phyloP scores from a whole-genome alignment of 2,329 filamentous ascomycete species.

The Colletotrichum chrysophilum region DNA sequence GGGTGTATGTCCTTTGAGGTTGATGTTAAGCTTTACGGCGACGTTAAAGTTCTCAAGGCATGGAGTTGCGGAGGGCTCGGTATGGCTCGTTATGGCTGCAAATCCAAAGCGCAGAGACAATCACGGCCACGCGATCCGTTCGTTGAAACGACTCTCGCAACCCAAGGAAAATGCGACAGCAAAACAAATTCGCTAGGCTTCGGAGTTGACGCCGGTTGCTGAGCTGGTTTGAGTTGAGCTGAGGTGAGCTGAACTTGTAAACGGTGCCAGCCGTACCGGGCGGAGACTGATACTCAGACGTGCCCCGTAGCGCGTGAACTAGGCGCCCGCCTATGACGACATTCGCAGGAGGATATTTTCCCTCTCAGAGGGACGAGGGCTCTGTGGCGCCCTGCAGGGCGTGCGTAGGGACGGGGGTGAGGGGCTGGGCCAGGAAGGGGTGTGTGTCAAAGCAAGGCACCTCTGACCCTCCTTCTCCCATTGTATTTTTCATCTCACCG shows the following conservation, averaged over 20 bases:
- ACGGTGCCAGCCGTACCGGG: not conserved
- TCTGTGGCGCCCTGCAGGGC: constrained; percentile 9
- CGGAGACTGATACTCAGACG: not conserved
- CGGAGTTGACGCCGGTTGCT: not conserved
- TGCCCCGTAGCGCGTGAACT: not conserved
- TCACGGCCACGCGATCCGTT: not conserved
- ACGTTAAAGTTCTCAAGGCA: not conserved
- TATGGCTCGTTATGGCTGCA: not conserved
- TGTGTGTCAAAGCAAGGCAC: not conserved
- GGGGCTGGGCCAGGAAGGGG: not conserved
- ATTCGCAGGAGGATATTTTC: constrained; percentile 6
- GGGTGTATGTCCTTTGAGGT: not conserved
- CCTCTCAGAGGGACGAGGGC: not conserved
- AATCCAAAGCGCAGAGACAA: not conserved
- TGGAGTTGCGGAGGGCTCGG: constrained; percentile 9
- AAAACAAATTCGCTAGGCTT: not conserved
- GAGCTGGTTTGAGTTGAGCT: not conserved
- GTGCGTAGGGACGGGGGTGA: not conserved
- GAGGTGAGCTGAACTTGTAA: not conserved
- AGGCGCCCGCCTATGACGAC: constrained; percentile 12
- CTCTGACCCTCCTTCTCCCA: not conserved
- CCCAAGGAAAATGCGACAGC: not conserved
- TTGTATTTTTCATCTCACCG: not conserved
- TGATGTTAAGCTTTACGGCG: not conserved
- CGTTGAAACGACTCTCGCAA: constrained; percentile 5